Evolutionary conservation across 2,329 filamentous ascomycete genomes (phyloP).

Genomic region (Verticillium tricorpus): DNA sequence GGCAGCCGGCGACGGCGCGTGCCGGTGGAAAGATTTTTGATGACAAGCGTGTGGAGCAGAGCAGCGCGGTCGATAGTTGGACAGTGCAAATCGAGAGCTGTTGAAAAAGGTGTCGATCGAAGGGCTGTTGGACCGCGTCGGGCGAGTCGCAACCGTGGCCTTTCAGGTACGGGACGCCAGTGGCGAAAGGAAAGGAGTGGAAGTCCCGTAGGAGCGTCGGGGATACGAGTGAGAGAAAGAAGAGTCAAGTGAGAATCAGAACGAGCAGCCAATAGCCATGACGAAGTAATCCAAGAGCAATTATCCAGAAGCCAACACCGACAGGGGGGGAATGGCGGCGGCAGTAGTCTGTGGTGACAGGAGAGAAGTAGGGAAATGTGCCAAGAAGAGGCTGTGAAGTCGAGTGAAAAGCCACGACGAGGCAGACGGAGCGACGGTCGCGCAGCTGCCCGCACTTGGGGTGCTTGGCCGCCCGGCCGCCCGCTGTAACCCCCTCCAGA

Average conservation of each 20-base stretch:
- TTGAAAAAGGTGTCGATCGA: neutral
- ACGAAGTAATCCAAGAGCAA: neutral
- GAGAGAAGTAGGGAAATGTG: neutral
- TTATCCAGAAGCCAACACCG: neutral
- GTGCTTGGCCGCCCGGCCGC: neutral
- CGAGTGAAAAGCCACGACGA: neutral
- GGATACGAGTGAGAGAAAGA: neutral
- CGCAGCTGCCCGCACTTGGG: neutral
- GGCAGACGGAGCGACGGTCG: neutral
- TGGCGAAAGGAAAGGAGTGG: neutral
- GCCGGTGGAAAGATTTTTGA: neutral
- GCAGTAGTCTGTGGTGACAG: neutral
- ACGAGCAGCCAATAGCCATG: neutral
- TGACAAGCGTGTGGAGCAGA: neutral
- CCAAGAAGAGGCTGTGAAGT: neutral
- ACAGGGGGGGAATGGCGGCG: neutral
- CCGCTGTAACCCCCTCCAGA: too few species aligned
- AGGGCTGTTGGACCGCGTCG: neutral
- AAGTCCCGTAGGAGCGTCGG: neutral
- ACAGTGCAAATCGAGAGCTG: neutral
- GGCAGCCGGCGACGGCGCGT: neutral
- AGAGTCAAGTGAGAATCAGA: neutral
- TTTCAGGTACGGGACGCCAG: constrained; percentile 1
- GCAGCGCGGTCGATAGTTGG: neutral
- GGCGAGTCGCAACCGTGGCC: constrained; percentile 3